Conservation (phyloP, 495 filamentous ascomycete species). For the Cercophora samala region DNA sequence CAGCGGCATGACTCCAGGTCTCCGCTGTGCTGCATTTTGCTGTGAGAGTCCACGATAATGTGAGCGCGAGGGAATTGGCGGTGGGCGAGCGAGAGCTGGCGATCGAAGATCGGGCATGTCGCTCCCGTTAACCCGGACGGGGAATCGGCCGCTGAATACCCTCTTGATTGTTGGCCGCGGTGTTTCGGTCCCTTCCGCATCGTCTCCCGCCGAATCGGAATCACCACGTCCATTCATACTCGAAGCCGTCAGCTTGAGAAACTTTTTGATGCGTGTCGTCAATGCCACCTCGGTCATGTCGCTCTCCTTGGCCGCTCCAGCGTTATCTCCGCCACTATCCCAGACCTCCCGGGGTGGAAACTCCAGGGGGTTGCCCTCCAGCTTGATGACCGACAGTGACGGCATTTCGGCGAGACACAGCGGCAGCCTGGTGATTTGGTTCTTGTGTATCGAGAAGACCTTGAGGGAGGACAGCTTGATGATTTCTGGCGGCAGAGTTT, state of each 20-base stretch:
- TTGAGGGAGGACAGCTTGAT: slow-evolving; percentile 71
- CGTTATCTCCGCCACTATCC: slow-evolving; percentile 42
- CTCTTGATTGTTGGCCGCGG: slow-evolving; percentile 69
- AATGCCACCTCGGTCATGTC: slow-evolving; percentile 61
- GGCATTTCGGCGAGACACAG: slow-evolving; percentile 82
- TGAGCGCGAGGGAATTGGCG: slow-evolving; percentile 69
- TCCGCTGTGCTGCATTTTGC: slow-evolving; percentile 59
- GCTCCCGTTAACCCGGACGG: slow-evolving; percentile 68
- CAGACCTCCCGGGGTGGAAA: slow-evolving; percentile 63
- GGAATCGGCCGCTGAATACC: slow-evolving; percentile 74
- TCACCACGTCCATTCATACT: slow-evolving; percentile 50
- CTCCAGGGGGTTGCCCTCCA: slow-evolving; percentile 77
- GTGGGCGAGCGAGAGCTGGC: slow-evolving; percentile 61
- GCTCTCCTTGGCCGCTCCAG: slow-evolving; percentile 43
- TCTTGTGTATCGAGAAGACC: slow-evolving; percentile 76
- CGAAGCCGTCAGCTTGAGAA: slow-evolving; percentile 52
- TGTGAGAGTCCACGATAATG: slow-evolving; percentile 78
- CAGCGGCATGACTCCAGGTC: slow-evolving; percentile 68
- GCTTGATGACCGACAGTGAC: slow-evolving; percentile 79
- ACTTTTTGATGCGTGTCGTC: slow-evolving; percentile 73
- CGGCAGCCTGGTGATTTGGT: slow-evolving; percentile 79
- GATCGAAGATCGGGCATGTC: slow-evolving; percentile 59
- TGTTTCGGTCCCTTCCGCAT: slow-evolving; percentile 66
- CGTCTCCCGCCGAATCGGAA: slow-evolving; percentile 61
- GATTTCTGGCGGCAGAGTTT: slow-evolving; percentile 72